Conservation (phyloP, 257 asterid species). For the Scutellaria minor region DNA sequence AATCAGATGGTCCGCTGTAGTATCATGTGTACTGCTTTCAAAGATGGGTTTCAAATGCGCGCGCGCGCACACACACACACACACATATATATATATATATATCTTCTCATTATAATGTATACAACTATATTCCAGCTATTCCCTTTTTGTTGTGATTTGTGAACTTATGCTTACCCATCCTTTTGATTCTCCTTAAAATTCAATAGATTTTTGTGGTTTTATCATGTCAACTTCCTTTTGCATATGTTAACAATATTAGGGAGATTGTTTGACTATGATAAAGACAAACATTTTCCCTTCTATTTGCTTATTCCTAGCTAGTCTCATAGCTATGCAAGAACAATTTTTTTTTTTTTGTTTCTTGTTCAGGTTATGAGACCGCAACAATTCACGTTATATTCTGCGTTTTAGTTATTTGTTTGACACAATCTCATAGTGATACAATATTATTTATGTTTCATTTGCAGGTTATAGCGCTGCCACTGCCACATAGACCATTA, state of each 20-base stretch:
- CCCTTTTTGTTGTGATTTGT: no score
- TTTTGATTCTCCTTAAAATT: no score
- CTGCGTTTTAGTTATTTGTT: constrained; percentile 27
- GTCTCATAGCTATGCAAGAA: not conserved
- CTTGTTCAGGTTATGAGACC: not conserved
- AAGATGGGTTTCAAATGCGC: constrained; percentile 11
- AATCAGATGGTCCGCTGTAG: constrained; percentile 7
- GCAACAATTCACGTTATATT: constrained; percentile 36
- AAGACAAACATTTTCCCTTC: constrained; percentile 9
- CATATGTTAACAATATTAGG: not conserved
- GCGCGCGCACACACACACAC: no score
- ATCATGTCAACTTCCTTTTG: not conserved
- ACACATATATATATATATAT: not conserved
- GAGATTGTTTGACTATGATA: constrained; percentile 15
- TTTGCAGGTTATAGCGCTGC: constrained; percentile 43
- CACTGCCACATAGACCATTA: constrained; percentile 42
- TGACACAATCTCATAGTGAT: not conserved
- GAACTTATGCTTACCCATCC: no score
- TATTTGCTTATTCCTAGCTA: not conserved
- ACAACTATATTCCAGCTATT: not conserved
- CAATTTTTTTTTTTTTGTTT: constrained; percentile 13
- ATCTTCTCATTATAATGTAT: not conserved
- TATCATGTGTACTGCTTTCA: not conserved
- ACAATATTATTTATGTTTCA: constrained; percentile 24
- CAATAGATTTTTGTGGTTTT: not conserved